Evolutionary conservation across 257 asterid species (phyloP).

Genomic region (Plantago elongata): DNA sequence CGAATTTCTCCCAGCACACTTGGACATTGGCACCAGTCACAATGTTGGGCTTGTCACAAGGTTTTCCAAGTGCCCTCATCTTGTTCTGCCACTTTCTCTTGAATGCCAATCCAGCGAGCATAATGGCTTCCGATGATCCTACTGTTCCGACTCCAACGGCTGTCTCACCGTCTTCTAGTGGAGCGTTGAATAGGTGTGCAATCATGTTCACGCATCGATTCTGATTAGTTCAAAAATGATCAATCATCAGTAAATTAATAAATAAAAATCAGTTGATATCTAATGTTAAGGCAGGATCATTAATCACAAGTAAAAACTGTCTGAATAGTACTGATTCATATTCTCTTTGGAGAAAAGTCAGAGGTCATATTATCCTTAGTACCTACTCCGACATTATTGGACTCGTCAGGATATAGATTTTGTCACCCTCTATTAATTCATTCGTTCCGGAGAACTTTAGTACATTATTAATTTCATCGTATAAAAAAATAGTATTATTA

Average conservation of each 20-base stretch:
- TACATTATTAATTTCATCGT: no score
- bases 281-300: no score
- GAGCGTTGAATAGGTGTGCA: conserved; percentile 85
- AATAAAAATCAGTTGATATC: no score
- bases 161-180: conserved; percentile 63
- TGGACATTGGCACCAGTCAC: conserved; percentile 92
- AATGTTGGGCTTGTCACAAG: conserved; percentile 82
- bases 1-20: conserved; percentile 96
- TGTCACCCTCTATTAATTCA: no score
- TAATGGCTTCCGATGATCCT: conserved; percentile 91
- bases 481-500: no score
- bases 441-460: no score
- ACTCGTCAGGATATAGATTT: no score
- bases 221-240: conserved; percentile 27
- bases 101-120: conserved; percentile 95
- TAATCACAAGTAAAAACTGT: no score
- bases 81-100: conserved; percentile 91
- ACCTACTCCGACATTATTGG: no score
- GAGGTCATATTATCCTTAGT: no score
- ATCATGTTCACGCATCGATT: conserved; percentile 90
- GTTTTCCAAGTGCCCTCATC: conserved; percentile 66
- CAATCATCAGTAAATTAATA: background rate
- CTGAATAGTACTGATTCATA: no score
- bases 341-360: no score
- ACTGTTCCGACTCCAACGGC: conserved; percentile 92